Conservation (phyloP, 176 grass and related monocot species). For the Raddia distichophylla region DNA sequence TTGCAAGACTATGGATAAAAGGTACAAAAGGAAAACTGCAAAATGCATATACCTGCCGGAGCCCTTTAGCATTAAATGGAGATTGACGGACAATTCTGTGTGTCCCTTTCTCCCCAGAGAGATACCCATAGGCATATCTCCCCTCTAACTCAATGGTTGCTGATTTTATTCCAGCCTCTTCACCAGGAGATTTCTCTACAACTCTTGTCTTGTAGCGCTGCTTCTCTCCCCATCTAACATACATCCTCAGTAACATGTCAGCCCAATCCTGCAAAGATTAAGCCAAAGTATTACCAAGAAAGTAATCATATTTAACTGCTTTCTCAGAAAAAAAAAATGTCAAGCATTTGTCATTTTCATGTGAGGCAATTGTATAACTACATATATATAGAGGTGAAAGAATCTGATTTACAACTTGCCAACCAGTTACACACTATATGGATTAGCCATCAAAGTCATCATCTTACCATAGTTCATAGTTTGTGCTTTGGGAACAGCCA, state of each 20-base stretch:
- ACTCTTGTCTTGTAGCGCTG: slow-evolving; percentile 87
- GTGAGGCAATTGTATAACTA: background rate
- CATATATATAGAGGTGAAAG: background rate
- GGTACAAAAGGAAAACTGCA: background rate
- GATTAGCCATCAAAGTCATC: slow-evolving; percentile 13
- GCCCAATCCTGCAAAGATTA: slow-evolving; percentile 89
- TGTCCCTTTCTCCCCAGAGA: slow-evolving; percentile 97
- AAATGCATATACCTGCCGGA: slow-evolving; percentile 72
- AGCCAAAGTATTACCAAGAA: background rate
- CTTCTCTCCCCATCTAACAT: slow-evolving; percentile 94
- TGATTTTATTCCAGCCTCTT: slow-evolving; percentile 98
- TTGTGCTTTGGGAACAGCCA: slow-evolving; percentile 1
- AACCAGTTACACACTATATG: background rate
- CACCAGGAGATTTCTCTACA: slow-evolving; percentile 83
- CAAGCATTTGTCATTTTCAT: slow-evolving; percentile 30
- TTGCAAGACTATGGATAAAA: background rate
- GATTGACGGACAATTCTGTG: slow-evolving; percentile 95
- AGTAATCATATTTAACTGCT: background rate
- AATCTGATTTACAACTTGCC: background rate
- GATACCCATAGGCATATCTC: slow-evolving; percentile 89
- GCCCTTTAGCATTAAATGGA: slow-evolving; percentile 96
- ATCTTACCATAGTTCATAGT: background rate
- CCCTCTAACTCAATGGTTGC: slow-evolving; percentile 85
- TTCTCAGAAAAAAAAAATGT: slow-evolving; percentile 2
- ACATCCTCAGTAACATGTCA: slow-evolving; percentile 95